phyloP scores from a whole-genome alignment of 208 protist species.

The Acanthamoeba culbertsoni region DNA sequence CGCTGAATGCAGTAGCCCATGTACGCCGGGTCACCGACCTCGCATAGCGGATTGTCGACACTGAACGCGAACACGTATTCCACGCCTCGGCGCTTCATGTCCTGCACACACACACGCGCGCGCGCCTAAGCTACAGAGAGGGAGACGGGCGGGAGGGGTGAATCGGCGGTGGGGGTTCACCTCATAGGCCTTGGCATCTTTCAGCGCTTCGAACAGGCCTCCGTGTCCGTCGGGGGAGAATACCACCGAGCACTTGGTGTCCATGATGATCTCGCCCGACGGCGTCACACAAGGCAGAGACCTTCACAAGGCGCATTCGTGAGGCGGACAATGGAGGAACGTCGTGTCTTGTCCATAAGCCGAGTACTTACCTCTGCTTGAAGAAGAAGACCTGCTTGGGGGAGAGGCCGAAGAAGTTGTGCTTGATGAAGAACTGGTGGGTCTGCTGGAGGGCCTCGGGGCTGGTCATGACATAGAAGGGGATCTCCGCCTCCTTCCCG shows the following conservation, averaged over 20 bases:
- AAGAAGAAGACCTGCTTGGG: constrained; percentile 43
- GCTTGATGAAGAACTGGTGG: constrained; percentile 40
- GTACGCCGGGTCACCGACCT: not conserved
- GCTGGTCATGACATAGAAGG: constrained; percentile 30
- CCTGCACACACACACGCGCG: not conserved
- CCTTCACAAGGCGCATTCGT: not conserved
- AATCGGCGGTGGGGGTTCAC: not conserved
- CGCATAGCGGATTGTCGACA: not conserved
- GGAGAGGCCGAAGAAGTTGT: not conserved
- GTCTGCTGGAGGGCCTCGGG: constrained; percentile 5
- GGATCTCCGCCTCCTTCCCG: not conserved
- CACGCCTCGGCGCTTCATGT: constrained; percentile 1
- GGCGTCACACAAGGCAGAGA: constrained; percentile 2
- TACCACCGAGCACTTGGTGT: constrained; percentile 27
- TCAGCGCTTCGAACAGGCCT: not conserved
- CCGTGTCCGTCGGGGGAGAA: constrained; percentile 22
- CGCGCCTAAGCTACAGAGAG: not conserved
- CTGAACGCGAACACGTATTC: not conserved
- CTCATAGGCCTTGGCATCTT: not conserved
- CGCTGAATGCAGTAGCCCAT: constrained; percentile 31
- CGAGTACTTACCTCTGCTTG: not conserved
- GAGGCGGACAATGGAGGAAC: not conserved
- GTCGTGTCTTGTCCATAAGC: not conserved
- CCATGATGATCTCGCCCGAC: constrained; percentile 41
- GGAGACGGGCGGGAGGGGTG: not conserved